These are phyloP conservation scores for Geranomyces michiganensis DNA, from an alignment of 192 early-diverging fungal species.

Conservation along the genomic window DNA sequence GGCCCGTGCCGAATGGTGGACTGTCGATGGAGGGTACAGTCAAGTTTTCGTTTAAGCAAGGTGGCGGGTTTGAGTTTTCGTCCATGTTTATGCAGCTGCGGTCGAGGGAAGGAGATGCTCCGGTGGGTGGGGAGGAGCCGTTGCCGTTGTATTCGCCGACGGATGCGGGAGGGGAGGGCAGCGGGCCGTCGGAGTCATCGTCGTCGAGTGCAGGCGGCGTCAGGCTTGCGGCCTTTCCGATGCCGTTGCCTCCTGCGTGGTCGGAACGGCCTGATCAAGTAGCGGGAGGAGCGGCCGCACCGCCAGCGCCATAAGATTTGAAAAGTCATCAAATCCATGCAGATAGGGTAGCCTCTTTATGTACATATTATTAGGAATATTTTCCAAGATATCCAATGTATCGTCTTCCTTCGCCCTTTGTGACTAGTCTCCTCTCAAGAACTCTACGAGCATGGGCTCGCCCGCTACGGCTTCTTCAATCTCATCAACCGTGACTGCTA, in stretches of 20 bases:
- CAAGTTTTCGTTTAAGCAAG: constrained; percentile 56
- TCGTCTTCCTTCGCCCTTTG: too few relatives aligned
- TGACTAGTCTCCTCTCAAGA: constrained; percentile 12
- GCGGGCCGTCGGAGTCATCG: constrained; percentile 1
- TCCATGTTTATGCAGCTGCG: constrained; percentile 37
- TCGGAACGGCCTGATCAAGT: background rate
- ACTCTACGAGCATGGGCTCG: constrained; percentile 14
- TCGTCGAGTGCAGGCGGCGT: background rate
- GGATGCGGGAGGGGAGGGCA: background rate
- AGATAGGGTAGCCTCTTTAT: too few relatives aligned
- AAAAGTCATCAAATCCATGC: too few relatives aligned
- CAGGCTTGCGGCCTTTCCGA: constrained; percentile 1
- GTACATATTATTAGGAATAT: too few relatives aligned
- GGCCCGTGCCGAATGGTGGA: constrained; percentile 51
- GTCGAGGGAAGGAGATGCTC: constrained; percentile 29
- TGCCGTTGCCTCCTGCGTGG: constrained; percentile 22
- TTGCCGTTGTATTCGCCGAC: constrained; percentile 26
- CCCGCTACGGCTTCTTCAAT: constrained; percentile 22
- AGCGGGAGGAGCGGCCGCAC: too few relatives aligned
- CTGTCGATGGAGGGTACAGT: constrained; percentile 41
- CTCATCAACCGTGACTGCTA: constrained; percentile 25
- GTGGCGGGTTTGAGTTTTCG: constrained; percentile 61
- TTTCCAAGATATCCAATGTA: too few relatives aligned
- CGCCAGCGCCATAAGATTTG: too few relatives aligned
- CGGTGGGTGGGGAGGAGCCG: constrained; percentile 28